Evolutionary conservation across 2,329 filamentous ascomycete genomes (phyloP).

Genomic region (Monosporascus sp.): DNA sequence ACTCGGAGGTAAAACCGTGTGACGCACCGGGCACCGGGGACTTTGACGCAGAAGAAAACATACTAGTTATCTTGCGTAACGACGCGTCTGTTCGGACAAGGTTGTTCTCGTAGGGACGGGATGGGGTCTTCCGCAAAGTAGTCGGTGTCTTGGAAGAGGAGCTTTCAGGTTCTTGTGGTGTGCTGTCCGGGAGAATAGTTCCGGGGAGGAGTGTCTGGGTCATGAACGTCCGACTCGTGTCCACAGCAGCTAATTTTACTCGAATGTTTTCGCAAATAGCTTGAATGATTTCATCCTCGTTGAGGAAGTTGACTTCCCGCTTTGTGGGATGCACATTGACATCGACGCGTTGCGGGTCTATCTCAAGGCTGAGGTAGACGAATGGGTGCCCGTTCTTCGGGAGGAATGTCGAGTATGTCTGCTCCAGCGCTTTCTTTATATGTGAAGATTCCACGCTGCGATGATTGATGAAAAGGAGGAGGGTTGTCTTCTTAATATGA

Average conservation of each 20-base stretch:
- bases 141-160: constrained; percentile 28
- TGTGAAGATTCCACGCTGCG: constrained; percentile 84
- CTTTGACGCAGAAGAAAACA: constrained; percentile 63
- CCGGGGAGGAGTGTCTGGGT: constrained; percentile 86
- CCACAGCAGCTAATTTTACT: constrained; percentile 74
- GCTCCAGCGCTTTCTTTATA: constrained; percentile 86
- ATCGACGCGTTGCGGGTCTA: constrained; percentile 87
- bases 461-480: constrained; percentile 95
- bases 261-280: constrained; percentile 77
- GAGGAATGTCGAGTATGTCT: constrained; percentile 80
- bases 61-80: constrained; percentile 90
- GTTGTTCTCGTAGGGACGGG: constrained; percentile 74
- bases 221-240: constrained; percentile 90
- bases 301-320: constrained; percentile 92
- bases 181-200: constrained; percentile 33
- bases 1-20: constrained; percentile 16
- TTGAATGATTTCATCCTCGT: constrained; percentile 94
- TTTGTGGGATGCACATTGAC: constrained; percentile 98
- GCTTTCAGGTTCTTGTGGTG: constrained; percentile 22
- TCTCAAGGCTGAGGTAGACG: constrained; percentile 84
- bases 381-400: constrained; percentile 95
- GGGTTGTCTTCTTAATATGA: constrained; percentile 79
- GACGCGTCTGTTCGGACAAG: constrained; percentile 86
- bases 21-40: constrained; percentile 27
- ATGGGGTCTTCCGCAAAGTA: constrained; percentile 36